Evolutionary conservation across 352 stramenopile species (phyloP), one percentile per base, ranked within the genome.

Genomic region (Pythium periplocum): DNA sequence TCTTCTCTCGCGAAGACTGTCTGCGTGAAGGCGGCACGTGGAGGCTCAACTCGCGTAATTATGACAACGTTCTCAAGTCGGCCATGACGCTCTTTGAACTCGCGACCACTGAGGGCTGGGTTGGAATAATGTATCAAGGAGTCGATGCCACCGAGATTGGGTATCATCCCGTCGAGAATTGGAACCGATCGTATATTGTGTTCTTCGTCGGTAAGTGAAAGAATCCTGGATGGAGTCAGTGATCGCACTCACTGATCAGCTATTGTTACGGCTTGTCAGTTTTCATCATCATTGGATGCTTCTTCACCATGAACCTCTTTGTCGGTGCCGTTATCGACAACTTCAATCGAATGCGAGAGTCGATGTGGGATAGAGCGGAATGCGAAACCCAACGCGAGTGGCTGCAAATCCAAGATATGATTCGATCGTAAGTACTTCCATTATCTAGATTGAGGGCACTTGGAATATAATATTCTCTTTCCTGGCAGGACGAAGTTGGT

Each of bases 241-340:
- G 17, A 26, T 26, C 17, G 17, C 17, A 44, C 34, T 45, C 42
- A 51, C 9, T 35, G 2, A 46, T 9, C 33, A 26, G 17, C 17
- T 26, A 26, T 26, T 17, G 61, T 6, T 49, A 6, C n/a, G 26
- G 37, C 4, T 54, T 41, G 32, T 6, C 34, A 79, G 70, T 73
- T 5, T 96, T 96, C 61, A 82, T 96, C 50, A 69, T 96, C 30
- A 72, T 96, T 31, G 83, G 86, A 30, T 70, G 70, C 46, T 96
- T 93, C 45, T 93, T 96, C 66, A 79, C 90, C 5, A 70, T 96
- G 49, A 90, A 96, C 39, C 73, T 96, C 1, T 96, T 96, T 61
- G 80, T 95, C 3, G 87, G 86, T 30, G 82, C 92, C 0, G 85
- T 96, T 32, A 86, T 96, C 45, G 84, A 96, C 62, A 91, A 94